Percentiles rank a stretch among this genome's conserved stretches.
phyloP scores from a whole-genome alignment of 225 moss, liverwort and hornwort genomes.

The Thuidium tamariscinum region DNA sequence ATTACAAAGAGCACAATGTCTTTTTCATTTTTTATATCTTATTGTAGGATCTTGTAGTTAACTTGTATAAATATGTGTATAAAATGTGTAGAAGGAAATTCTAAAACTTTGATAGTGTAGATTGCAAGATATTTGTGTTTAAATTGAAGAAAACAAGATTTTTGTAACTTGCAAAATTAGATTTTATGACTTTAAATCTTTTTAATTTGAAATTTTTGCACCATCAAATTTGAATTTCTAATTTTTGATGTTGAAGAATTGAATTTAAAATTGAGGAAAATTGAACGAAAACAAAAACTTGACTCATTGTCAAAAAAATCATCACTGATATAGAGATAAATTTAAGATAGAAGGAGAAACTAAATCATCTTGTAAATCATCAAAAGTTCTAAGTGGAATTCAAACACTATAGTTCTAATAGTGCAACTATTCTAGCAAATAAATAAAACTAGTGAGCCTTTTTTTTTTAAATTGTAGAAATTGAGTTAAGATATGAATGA shows the following conservation, averaged over 20 bases:
- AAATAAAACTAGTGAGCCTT: fast-evolving
- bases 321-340: fast-evolving
- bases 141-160: not conserved
- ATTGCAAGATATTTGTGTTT: not conserved
- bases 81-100: not conserved
- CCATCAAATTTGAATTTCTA: not conserved
- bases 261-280: fast-evolving
- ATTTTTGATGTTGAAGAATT: not conserved
- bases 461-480: not conserved
- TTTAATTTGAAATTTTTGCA: not conserved
- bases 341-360: not conserved
- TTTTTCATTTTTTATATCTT: too few species aligned
- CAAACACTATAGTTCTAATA: not conserved
- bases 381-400: not conserved
- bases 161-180: fast-evolving
- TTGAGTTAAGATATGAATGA: not conserved
- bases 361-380: not conserved
- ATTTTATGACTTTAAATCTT: not conserved
- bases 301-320: not conserved
- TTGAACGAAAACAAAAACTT: not conserved
- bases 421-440: not conserved
- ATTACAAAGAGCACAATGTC: not conserved
- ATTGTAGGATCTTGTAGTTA: not conserved
- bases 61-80: not conserved
- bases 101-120: not conserved